A percentile compares a stretch with the other conserved stretches of the same genome.
Evolutionary conservation across 2,329 filamentous ascomycete genomes (phyloP).

Genomic region (Aspergillus fructus): DNA sequence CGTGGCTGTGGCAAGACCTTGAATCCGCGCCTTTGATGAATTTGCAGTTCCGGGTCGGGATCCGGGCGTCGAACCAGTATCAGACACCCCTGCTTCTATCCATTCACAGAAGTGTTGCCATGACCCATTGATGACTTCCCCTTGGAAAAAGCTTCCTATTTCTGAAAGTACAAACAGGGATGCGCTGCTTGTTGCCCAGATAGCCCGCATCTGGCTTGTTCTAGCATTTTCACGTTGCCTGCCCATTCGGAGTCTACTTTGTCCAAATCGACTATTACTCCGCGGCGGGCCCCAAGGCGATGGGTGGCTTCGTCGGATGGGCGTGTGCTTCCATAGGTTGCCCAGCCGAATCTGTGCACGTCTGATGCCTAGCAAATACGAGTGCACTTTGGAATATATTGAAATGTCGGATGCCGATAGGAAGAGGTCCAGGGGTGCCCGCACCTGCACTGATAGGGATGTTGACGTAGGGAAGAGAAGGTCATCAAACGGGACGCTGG

Average conservation of each 20-base stretch:
- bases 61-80: conserved; percentile 22
- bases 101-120: conserved; percentile 79
- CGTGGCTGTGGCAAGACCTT: neutral
- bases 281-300: conserved; percentile 65
- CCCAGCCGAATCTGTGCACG: conserved; percentile 82
- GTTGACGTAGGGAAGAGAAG: conserved; percentile 78
- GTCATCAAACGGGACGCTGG: conserved; percentile 64
- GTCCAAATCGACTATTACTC: conserved; percentile 61
- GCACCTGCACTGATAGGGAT: conserved; percentile 67
- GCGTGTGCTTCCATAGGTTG: conserved; percentile 81
- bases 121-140: conserved; percentile 77
- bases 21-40: conserved; percentile 23
- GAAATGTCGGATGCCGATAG: conserved; percentile 73
- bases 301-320: conserved; percentile 73
- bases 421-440: conserved; percentile 84
- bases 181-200: conserved; percentile 88
- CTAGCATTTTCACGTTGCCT: conserved; percentile 65
- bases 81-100: conserved; percentile 55
- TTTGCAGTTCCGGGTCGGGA: conserved; percentile 42
- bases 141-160: conserved; percentile 83
- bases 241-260: conserved; percentile 60
- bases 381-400: conserved; percentile 79
- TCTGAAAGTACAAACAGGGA: conserved; percentile 88
- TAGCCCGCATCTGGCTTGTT: conserved; percentile 68
- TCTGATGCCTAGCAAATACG: conserved; percentile 82